phyloP scores from a whole-genome alignment of 1,139 yeast genomes.

The Schwanniomyces etchellsii region DNA sequence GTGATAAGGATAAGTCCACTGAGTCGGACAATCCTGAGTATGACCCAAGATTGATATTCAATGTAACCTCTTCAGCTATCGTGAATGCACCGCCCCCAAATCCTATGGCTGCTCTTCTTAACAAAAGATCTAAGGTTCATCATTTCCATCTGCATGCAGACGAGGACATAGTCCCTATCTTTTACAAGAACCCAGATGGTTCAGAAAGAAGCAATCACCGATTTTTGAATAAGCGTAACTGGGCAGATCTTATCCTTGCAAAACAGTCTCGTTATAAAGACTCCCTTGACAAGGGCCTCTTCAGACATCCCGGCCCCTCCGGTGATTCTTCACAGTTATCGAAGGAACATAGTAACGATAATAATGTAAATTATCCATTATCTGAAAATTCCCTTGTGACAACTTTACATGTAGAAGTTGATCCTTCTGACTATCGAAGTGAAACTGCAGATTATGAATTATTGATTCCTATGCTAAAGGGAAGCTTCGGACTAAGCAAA shows the following conservation, averaged over 20 bases:
- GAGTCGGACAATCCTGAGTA: slow-evolving; percentile 46
- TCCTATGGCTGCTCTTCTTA: slow-evolving; percentile 66
- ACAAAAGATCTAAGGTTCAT: slow-evolving; percentile 65
- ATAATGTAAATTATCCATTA: slow-evolving; percentile 44
- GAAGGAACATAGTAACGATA: slow-evolving; percentile 10
- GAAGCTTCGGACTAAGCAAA: slow-evolving; percentile 25
- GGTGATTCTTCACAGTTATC: slow-evolving; percentile 4
- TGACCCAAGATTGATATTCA: slow-evolving; percentile 76
- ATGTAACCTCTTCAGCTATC: slow-evolving; percentile 84
- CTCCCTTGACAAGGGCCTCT: slow-evolving; percentile 11
- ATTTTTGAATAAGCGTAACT: slow-evolving; percentile 77
- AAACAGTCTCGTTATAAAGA: slow-evolving; percentile 26
- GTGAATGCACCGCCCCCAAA: slow-evolving; percentile 91
- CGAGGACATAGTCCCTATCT: slow-evolving; percentile 77
- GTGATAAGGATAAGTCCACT: slow-evolving; percentile 25
- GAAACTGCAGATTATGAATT: slow-evolving; percentile 63
- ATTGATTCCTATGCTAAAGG: slow-evolving; percentile 57
- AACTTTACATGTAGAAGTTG: slow-evolving; percentile 67
- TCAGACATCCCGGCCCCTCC: slow-evolving; percentile 28
- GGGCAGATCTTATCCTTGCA: slow-evolving; percentile 47
- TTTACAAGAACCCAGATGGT: slow-evolving; percentile 59
- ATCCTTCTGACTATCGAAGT: slow-evolving; percentile 45
- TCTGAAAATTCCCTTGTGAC: slow-evolving; percentile 57
- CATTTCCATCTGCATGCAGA: slow-evolving; percentile 57
- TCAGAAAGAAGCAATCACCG: slow-evolving; percentile 45